A percentile compares a stretch with the other conserved stretches of the same genome.
Evolutionary conservation across 495 filamentous ascomycete species (phyloP).

Genomic region (Letharia columbiana): DNA sequence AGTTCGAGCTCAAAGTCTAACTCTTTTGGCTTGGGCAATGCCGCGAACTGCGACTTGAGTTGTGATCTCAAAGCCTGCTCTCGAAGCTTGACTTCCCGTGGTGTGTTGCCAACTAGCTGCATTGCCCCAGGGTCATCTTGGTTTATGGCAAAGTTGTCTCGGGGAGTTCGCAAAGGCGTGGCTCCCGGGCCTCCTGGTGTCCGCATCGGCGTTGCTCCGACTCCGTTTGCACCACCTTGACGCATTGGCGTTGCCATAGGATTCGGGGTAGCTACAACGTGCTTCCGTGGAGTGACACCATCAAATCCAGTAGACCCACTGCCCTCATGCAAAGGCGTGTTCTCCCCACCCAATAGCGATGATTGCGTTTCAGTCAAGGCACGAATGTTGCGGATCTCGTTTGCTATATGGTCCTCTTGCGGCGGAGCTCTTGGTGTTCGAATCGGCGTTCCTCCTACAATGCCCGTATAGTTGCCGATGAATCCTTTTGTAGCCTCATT

Average conservation of each 20-base stretch:
- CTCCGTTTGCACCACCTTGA: slow-evolving; percentile 49
- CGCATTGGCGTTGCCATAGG: slow-evolving; percentile 89
- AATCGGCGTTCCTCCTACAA: slow-evolving; percentile 79
- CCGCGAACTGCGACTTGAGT: slow-evolving; percentile 59
- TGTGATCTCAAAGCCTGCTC: slow-evolving; percentile 64
- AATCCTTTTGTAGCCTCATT: slow-evolving; percentile 79
- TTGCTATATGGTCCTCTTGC: slow-evolving; percentile 89
- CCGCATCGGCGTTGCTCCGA: slow-evolving; percentile 63
- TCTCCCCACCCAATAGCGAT: slow-evolving; percentile 89
- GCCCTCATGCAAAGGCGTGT: slow-evolving; percentile 78
- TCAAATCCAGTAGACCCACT: slow-evolving; percentile 80
- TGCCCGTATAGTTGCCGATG: slow-evolving; percentile 70
- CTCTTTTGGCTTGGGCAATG: slow-evolving; percentile 84
- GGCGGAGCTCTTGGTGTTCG: slow-evolving; percentile 83
- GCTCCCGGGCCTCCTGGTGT: slow-evolving; percentile 54
- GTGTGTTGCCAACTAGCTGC: slow-evolving; percentile 65
- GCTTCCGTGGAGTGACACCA: slow-evolving; percentile 69
- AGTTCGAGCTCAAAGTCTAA: slow-evolving; percentile 87
- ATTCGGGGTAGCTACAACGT: slow-evolving; percentile 82
- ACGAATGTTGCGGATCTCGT: slow-evolving; percentile 91
- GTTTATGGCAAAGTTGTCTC: slow-evolving; percentile 85
- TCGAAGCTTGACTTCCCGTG: slow-evolving; percentile 64
- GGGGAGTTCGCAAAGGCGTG: slow-evolving; percentile 83
- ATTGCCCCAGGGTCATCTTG: slow-evolving; percentile 49
- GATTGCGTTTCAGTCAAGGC: slow-evolving; percentile 91